Evolutionary conservation across 306 rosid genomes (phyloP).

Genomic region (Lathyrus aphaca): DNA sequence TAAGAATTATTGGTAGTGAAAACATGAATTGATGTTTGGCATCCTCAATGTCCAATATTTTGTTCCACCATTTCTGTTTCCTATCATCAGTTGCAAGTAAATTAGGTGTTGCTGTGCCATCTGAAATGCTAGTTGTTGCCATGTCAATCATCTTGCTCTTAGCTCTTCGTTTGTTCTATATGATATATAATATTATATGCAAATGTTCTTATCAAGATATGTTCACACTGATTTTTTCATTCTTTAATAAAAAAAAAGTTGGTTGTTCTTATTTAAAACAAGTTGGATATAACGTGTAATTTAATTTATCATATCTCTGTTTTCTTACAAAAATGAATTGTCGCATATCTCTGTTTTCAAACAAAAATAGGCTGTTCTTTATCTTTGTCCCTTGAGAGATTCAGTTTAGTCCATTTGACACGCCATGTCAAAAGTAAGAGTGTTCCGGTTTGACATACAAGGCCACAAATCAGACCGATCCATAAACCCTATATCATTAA

Average conservation of each 20-base stretch:
- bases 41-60: conserved; percentile 62
- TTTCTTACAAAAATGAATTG: no score
- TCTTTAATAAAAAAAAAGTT: no score
- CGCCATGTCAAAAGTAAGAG: conserved; percentile 48
- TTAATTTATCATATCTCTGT: no score
- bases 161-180: background rate
- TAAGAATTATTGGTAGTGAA: conserved; percentile 74
- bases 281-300: no score
- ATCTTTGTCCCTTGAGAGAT: conserved; percentile 20
- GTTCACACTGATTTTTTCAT: no score
- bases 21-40: conserved; percentile 57
- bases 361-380: conserved; percentile 24
- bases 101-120: conserved; percentile 16
- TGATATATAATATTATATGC: no score
- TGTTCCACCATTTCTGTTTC: conserved; percentile 52
- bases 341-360: background rate
- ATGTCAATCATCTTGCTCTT: background rate
- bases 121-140: background rate
- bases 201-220: no score
- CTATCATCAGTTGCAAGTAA: conserved; percentile 7
- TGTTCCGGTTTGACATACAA: conserved; percentile 57
- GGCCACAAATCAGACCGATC: conserved; percentile 74
- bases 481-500: conserved; percentile 70
- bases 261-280: no score
- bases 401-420: conserved; percentile 54